Evolutionary conservation across 2,329 filamentous ascomycete genomes (phyloP).

Genomic region (Magnaporthiopsis poae): DNA sequence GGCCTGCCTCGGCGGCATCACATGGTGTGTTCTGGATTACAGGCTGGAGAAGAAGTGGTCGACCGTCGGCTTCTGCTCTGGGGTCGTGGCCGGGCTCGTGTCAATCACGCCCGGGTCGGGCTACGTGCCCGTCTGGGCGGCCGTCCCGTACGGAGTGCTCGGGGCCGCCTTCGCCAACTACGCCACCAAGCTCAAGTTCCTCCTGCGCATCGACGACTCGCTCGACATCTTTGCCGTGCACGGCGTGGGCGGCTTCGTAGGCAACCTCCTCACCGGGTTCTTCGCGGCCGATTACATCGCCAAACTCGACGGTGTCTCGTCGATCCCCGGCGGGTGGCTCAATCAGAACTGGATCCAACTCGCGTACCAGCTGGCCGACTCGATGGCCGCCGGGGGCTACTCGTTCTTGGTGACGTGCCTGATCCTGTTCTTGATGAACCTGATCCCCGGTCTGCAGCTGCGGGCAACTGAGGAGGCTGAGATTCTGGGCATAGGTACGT

Average conservation of each 20-base stretch:
- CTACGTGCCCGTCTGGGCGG: conserved; percentile 75
- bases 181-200: conserved; percentile 81
- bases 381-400: conserved; percentile 63
- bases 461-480: conserved; percentile 70
- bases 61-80: conserved; percentile 86
- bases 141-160: conserved; percentile 66
- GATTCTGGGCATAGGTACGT: conserved; percentile 59
- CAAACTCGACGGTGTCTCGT: conserved; percentile 59
- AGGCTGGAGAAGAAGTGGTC: conserved; percentile 89
- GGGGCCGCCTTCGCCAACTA: conserved; percentile 77
- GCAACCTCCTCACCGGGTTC: conserved; percentile 69
- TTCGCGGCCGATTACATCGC: conserved; percentile 81
- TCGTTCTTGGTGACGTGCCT: conserved; percentile 68
- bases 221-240: conserved; percentile 84
- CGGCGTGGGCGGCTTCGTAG: conserved; percentile 65
- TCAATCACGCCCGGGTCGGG: conserved; percentile 75
- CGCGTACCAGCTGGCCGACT: conserved; percentile 75
- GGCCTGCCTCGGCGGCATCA: conserved; percentile 69
- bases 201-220: conserved; percentile 70
- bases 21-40: conserved; percentile 80
- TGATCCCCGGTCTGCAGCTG: conserved; percentile 65
- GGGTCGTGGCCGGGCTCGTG: conserved; percentile 76
- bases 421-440: conserved; percentile 71
- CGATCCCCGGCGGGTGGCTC: conserved; percentile 69
- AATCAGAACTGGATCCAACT: conserved; percentile 78